Evolutionary conservation across 2,329 filamentous ascomycete species (phyloP).

Genomic region (Rhinocladiella mackenziei): DNA sequence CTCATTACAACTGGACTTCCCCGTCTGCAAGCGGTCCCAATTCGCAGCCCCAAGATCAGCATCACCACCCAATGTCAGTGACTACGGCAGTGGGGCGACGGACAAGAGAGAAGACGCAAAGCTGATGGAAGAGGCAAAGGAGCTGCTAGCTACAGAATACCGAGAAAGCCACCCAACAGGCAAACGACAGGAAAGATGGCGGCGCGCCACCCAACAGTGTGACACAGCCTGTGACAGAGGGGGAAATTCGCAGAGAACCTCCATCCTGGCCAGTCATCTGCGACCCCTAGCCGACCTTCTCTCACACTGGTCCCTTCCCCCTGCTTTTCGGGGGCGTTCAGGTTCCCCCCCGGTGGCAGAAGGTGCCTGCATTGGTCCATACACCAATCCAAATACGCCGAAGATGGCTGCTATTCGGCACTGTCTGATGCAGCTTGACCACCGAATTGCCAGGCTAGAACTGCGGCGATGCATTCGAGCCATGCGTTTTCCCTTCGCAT

Average conservation of each 20-base stretch:
- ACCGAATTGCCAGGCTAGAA: slow-evolving; percentile 10
- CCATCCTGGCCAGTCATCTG: slow-evolving; percentile 17
- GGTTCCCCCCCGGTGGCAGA: slow-evolving; percentile 15
- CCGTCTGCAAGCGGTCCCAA: slow-evolving; percentile 18
- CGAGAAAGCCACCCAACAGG: slow-evolving; percentile 5
- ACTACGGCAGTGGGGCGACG: slow-evolving; percentile 14
- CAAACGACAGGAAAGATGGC: slow-evolving; percentile 11
- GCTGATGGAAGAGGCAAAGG: slow-evolving; percentile 13
- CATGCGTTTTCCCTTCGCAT: slow-evolving; percentile 17
- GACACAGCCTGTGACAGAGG: slow-evolving; percentile 24
- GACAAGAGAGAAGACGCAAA: slow-evolving; percentile 5
- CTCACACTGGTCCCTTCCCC: slow-evolving; percentile 19
- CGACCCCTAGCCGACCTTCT: slow-evolving; percentile 21
- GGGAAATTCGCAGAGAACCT: slow-evolving; percentile 2
- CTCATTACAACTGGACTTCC: slow-evolving; percentile 20
- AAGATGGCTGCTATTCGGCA: slow-evolving; percentile 16
- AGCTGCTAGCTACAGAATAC: slow-evolving; percentile 5
- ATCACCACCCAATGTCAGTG: slow-evolving; percentile 18
- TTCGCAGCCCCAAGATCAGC: slow-evolving; percentile 28
- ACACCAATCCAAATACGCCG: slow-evolving; percentile 16
- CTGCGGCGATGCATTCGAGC: slow-evolving; percentile 12
- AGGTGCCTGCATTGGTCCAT: slow-evolving; percentile 21
- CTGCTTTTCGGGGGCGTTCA: slow-evolving; percentile 19
- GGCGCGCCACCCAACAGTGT: slow-evolving; percentile 15
- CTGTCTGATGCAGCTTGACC: slow-evolving; percentile 15